Conservation (phyloP, 2,329 filamentous ascomycete species). For the Cyphellophora attinorum region DNA sequence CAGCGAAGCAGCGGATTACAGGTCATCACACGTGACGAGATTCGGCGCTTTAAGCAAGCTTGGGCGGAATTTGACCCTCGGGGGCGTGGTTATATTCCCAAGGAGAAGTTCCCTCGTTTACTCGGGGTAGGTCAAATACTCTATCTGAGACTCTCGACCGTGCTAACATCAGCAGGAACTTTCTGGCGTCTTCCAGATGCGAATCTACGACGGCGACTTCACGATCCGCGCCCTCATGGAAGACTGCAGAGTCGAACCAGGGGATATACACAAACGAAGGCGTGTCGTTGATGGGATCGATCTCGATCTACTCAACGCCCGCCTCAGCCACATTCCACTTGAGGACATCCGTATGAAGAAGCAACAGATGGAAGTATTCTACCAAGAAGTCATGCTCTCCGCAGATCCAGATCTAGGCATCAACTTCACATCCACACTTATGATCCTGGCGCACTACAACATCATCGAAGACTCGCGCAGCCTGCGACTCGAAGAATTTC, state of each 20-base stretch:
- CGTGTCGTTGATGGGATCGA: slow-evolving; percentile 52
- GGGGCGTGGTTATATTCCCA: slow-evolving; percentile 82
- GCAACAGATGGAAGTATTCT: slow-evolving; percentile 83
- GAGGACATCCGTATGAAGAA: slow-evolving; percentile 64
- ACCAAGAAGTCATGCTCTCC: slow-evolving; percentile 89
- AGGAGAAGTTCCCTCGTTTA: slow-evolving; percentile 78
- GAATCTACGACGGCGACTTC: slow-evolving; percentile 85
- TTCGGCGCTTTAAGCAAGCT: slow-evolving; percentile 93
- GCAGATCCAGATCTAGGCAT: slow-evolving; percentile 85
- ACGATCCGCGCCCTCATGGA: slow-evolving; percentile 82
- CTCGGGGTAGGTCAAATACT: slow-evolving; percentile 52
- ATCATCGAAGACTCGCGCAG: slow-evolving; percentile 98
- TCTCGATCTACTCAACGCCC: slow-evolving; percentile 62
- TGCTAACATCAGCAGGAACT: slow-evolving; percentile 50
- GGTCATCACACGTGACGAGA: slow-evolving; percentile 83
- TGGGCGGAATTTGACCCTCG: slow-evolving; percentile 93
- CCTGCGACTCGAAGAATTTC: slow-evolving; percentile 83
- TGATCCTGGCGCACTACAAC: slow-evolving; percentile 97
- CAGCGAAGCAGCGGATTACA: slow-evolving; percentile 90
- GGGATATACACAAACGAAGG: slow-evolving; percentile 30
- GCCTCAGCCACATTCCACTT: slow-evolving; percentile 65
- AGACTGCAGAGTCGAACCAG: slow-evolving; percentile 57
- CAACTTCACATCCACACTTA: slow-evolving; percentile 80
- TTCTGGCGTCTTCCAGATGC: slow-evolving; percentile 93
- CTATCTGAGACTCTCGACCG: slow-evolving; percentile 5